A percentile compares a stretch with the other conserved stretches of the same genome.
Evolutionary conservation across 2,329 filamentous ascomycete species (phyloP).

Genomic region (Aspergillus sp.): DNA sequence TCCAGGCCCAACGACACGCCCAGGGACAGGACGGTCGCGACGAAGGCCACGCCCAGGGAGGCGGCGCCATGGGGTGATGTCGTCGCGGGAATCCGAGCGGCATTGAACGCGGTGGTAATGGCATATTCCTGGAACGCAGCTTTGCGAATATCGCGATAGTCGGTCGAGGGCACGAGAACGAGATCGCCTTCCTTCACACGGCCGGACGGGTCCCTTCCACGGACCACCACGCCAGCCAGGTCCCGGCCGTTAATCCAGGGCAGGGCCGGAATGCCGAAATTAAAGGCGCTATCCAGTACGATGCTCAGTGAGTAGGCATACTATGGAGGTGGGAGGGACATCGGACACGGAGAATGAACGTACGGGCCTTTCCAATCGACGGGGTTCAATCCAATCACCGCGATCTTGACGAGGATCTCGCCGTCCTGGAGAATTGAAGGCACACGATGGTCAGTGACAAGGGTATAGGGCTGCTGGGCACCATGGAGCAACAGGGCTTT

Average conservation of each 20-base stretch:
- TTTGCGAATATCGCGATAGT: constrained; percentile 65
- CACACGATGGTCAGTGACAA: constrained; percentile 39
- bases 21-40: constrained; percentile 58
- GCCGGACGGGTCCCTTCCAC: constrained; percentile 33
- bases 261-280: constrained; percentile 59
- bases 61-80: constrained; percentile 50
- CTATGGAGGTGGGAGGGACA: no score
- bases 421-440: constrained; percentile 38
- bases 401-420: constrained; percentile 55
- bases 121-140: constrained; percentile 64
- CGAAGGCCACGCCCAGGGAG: constrained; percentile 62
- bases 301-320: no score
- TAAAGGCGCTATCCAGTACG: constrained; percentile 49
- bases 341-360: constrained; percentile 18
- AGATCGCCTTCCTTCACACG: constrained; percentile 51
- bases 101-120: constrained; percentile 57
- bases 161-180: constrained; percentile 60
- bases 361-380: constrained; percentile 70
- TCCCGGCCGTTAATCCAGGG: constrained; percentile 65
- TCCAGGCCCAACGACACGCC: constrained; percentile 63
- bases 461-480: constrained; percentile 43
- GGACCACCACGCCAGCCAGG: constrained; percentile 56
- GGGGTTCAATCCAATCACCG: constrained; percentile 63
- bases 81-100: constrained; percentile 51
- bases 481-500: constrained; percentile 45